A percentile compares a stretch with the other conserved stretches of the same genome.
These are phyloP conservation scores for Trichosporon sp. DNA, from an alignment of 1,284 basidiomycete genomes.

Conservation along the genomic window DNA sequence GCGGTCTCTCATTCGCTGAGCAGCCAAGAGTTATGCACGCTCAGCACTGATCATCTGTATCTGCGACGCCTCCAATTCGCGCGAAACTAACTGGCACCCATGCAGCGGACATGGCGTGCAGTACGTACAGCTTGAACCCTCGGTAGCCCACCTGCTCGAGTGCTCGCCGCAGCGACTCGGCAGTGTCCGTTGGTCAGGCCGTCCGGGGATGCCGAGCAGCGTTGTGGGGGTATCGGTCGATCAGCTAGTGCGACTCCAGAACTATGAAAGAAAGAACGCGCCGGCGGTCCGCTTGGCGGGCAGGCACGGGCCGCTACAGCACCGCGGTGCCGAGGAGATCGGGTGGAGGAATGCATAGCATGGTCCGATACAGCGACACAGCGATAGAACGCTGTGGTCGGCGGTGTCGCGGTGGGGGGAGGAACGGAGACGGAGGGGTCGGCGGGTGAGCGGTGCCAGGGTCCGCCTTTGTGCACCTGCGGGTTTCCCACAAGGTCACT, in stretches of 20 bases:
- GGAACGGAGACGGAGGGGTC: neutral
- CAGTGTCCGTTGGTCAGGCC: neutral
- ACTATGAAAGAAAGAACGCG: neutral
- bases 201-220: neutral
- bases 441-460: neutral
- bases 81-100: neutral
- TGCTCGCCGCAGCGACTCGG: neutral
- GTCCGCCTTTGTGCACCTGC: neutral
- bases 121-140: neutral
- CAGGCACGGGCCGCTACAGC: neutral
- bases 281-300: neutral
- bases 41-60: neutral
- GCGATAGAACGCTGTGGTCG: neutral
- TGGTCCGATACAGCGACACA: conserved; percentile 2
- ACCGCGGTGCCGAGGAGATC: neutral
- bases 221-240: neutral
- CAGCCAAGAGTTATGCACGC: neutral
- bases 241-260: neutral
- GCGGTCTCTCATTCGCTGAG: neutral
- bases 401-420: neutral
- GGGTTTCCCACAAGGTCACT: neutral
- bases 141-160: neutral
- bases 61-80: neutral
- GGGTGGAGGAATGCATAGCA: neutral
- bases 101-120: neutral